phyloP scores from a whole-genome alignment of 2,329 filamentous ascomycete species.

The Bertia moriformis region DNA sequence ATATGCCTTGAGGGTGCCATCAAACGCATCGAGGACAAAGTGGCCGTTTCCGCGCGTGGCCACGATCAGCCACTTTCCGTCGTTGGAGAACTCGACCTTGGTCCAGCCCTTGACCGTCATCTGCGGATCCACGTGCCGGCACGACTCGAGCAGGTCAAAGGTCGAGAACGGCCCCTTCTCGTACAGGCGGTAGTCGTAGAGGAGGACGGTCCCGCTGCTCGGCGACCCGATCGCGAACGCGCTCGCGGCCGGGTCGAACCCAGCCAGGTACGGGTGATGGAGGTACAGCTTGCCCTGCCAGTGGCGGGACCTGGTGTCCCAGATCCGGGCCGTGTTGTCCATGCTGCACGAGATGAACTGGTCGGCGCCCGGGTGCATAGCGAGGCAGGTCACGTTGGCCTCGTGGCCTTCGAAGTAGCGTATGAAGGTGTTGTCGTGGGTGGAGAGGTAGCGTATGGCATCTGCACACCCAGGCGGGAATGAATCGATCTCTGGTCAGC shows the following conservation, averaged over 20 bases:
- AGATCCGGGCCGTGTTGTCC: conserved; percentile 82
- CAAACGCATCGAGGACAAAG: conserved; percentile 85
- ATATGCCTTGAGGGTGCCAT: conserved; percentile 65
- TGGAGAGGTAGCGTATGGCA: conserved; percentile 74
- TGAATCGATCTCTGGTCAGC: no score
- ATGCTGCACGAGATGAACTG: conserved; percentile 83
- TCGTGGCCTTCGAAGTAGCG: conserved; percentile 92
- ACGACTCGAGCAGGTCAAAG: conserved; percentile 61
- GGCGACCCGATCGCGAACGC: conserved; percentile 85
- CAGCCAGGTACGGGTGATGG: conserved; percentile 64
- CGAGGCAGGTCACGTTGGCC: conserved; percentile 66
- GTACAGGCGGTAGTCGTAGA: conserved; percentile 89
- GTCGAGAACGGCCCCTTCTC: conserved; percentile 78
- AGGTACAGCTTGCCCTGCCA: conserved; percentile 73
- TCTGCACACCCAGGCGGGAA: conserved; percentile 27
- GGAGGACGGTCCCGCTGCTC: conserved; percentile 63
- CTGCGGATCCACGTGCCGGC: conserved; percentile 31
- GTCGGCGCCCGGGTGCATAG: conserved; percentile 74
- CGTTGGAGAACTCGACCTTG: conserved; percentile 87
- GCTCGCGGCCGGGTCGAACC: conserved; percentile 82
- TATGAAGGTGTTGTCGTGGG: conserved; percentile 90
- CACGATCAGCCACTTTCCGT: conserved; percentile 74
- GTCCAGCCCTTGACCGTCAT: conserved; percentile 65
- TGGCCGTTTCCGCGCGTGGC: conserved; percentile 75
- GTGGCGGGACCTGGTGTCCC: conserved; percentile 72